A percentile compares a stretch with the other conserved stretches of the same genome.
Conservation (phyloP, 2,329 filamentous ascomycete genomes). For the Epichloe sylvatica region DNA sequence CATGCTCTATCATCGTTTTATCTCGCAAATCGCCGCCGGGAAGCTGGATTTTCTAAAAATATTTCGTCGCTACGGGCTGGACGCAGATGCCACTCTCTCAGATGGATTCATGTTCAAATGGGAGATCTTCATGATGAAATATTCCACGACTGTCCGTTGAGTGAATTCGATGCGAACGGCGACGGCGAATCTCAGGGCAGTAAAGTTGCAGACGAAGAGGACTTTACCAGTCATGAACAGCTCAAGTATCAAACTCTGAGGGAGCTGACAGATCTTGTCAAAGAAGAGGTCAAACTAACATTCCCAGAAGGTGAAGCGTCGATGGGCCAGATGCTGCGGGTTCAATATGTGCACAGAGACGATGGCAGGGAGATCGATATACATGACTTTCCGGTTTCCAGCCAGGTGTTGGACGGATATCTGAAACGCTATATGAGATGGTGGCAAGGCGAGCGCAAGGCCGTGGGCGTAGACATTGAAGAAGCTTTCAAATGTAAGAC, state of each 20-base stretch:
- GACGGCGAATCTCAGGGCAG: not conserved
- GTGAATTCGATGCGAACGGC: constrained; percentile 8
- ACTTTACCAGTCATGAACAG: constrained; percentile 11
- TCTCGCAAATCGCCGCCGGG: constrained; percentile 61
- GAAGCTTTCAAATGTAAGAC: constrained; percentile 79
- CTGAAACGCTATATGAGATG: constrained; percentile 60
- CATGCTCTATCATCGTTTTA: constrained; percentile 74
- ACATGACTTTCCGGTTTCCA: constrained; percentile 53
- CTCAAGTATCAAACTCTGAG: constrained; percentile 35
- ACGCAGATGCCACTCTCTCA: constrained; percentile 54
- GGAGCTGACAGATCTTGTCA: constrained; percentile 32
- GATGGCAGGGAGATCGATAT: constrained; percentile 41
- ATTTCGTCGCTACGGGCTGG: constrained; percentile 57
- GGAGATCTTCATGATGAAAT: constrained; percentile 52
- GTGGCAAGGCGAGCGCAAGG: constrained; percentile 67
- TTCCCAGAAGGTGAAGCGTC: constrained; percentile 36
- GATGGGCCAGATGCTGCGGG: constrained; percentile 35
- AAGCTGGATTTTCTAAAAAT: constrained; percentile 55
- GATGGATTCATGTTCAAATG: constrained; percentile 68
- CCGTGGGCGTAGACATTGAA: constrained; percentile 63
- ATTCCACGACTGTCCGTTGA: constrained; percentile 38
- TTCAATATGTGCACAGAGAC: constrained; percentile 39
- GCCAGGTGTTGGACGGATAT: constrained; percentile 48
- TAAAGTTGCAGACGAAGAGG: not conserved
- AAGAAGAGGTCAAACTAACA: constrained; percentile 33